Evolutionary conservation across 2,329 filamentous ascomycete genomes (phyloP).

Genomic region (Cladosporium sphaerospermum): DNA sequence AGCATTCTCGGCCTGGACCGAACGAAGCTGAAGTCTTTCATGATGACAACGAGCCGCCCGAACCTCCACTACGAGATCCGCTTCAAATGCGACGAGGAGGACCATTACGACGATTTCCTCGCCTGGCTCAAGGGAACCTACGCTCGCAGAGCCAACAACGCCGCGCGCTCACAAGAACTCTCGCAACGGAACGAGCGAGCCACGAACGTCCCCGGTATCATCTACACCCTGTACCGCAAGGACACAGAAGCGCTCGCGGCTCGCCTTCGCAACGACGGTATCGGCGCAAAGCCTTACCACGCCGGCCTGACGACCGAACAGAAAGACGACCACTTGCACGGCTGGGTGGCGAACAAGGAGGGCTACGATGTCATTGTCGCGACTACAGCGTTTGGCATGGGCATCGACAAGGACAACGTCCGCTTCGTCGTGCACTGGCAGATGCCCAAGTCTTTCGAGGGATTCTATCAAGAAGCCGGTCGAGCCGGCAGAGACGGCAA

Average conservation of each 20-base stretch:
- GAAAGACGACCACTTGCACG: slow-evolving; percentile 64
- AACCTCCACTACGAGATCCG: slow-evolving; percentile 90
- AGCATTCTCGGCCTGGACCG: slow-evolving; percentile 62
- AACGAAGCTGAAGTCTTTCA: slow-evolving; percentile 63
- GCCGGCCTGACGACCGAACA: slow-evolving; percentile 58
- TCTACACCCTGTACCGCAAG: slow-evolving; percentile 69
- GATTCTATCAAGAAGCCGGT: slow-evolving; percentile 92
- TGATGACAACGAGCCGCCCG: slow-evolving; percentile 73
- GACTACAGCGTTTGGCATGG: slow-evolving; percentile 96
- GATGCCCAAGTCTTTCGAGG: slow-evolving; percentile 87
- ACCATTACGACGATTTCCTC: slow-evolving; percentile 69
- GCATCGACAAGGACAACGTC: slow-evolving; percentile 91
- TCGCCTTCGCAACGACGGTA: slow-evolving; percentile 59
- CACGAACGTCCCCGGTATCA: slow-evolving; percentile 67
- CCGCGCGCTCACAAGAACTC: slow-evolving; percentile 54
- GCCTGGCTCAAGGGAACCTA: slow-evolving; percentile 71
- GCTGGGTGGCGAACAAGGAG: slow-evolving; percentile 65
- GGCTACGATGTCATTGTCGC: slow-evolving; percentile 91
- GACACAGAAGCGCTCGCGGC: slow-evolving; percentile 68
- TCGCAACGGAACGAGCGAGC: slow-evolving; percentile 44
- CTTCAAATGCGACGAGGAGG: slow-evolving; percentile 70
- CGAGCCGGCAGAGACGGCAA: slow-evolving; percentile 86
- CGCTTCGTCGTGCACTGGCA: slow-evolving; percentile 95
- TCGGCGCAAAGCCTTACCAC: slow-evolving; percentile 69
- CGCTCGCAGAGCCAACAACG: slow-evolving; percentile 55